Base-by-base conservation (phyloP, 495 filamentous ascomycete species). In the Bathelium albidoporum region DNA sequence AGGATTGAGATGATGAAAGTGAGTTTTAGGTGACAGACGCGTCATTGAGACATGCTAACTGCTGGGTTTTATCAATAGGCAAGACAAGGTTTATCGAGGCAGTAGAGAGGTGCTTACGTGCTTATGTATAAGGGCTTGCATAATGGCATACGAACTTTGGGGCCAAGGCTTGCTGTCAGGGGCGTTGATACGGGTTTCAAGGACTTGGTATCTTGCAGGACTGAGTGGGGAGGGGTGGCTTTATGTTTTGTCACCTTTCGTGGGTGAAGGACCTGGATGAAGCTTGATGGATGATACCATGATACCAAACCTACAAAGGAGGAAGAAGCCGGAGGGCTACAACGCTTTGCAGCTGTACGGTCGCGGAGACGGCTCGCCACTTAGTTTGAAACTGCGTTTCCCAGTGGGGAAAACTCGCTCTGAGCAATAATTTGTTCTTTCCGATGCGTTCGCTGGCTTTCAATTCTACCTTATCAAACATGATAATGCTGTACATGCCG, bases 1-100 rank as follows among this genome's bases (percentile, higher is more conserved):
- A 83, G 93, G 74, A 99, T 99, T 74, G 95, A 99, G 80, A 78
- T 85, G 73, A 88, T 88, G 85, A 88, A 88, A 83, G 85, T 87
- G 67, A 53, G 82, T 74, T n/a, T n/a, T n/a, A n/a, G n/a, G n/a
- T 55, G 49, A 55, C 11, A 1, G 24, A 20, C 39, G 29, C 24
- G 4, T 22, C 60, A 14, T 58, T 49, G 16, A 18, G 16, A 24
- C 7, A 22, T 60, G 49, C 61, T 43, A 60, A 59, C 20, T 5
- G 52, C 18, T 60, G 62, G 18, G 7, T 58, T 10, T 22, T 59
- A 39, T n/a, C n/a, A n/a, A 28, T 39, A 63, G 62, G 62, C 62
- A 20, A 63, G 60, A 28, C 62, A 63, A 31, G 62, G 62, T 32
- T 32, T 63, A 20, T 31, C 62, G 55, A 58, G 52, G 22, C 52